phyloP scores from a whole-genome alignment of 352 stramenopile genomes.

The Thraustochytrium striatum region DNA sequence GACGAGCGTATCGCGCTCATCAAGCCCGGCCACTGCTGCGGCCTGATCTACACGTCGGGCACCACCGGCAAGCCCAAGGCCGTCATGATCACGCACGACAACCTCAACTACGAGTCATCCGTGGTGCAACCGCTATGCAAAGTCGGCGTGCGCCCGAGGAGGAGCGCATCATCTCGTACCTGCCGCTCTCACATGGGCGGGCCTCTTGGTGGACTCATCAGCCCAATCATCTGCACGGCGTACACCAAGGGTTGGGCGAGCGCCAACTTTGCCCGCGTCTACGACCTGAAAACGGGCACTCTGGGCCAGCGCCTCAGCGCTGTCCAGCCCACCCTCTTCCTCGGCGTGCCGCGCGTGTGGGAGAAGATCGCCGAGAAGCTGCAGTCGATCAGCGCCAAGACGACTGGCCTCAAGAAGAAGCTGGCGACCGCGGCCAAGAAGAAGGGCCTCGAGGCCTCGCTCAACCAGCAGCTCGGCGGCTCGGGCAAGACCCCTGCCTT shows the following conservation, averaged over 20 bases:
- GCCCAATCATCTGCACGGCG: slow-evolving; percentile 1
- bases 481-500: slow-evolving; percentile 76
- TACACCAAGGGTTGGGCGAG: slow-evolving; percentile 47
- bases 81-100: slow-evolving; percentile 56
- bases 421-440: slow-evolving; percentile 82
- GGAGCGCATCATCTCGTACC: slow-evolving; percentile 55
- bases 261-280: slow-evolving; percentile 75
- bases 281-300: slow-evolving; percentile 77
- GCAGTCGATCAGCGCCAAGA: slow-evolving; percentile 38
- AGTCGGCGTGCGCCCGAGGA: background rate
- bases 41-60: slow-evolving; percentile 62
- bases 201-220: slow-evolving; percentile 16
- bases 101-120: slow-evolving; percentile 44
- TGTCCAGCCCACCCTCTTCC: slow-evolving; percentile 72
- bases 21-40: slow-evolving; percentile 49
- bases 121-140: slow-evolving; percentile 53
- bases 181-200: slow-evolving; percentile 57
- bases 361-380: slow-evolving; percentile 87
- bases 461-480: slow-evolving; percentile 73
- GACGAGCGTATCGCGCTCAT: slow-evolving; percentile 47
- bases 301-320: slow-evolving; percentile 75
- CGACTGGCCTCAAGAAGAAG: slow-evolving; percentile 59
- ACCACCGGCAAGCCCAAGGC: slow-evolving; percentile 55
- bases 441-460: slow-evolving; percentile 54
- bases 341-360: slow-evolving; percentile 80